Base-by-base conservation (phyloP, 345 rosid genomes). In the Acer saccharum region DNA sequence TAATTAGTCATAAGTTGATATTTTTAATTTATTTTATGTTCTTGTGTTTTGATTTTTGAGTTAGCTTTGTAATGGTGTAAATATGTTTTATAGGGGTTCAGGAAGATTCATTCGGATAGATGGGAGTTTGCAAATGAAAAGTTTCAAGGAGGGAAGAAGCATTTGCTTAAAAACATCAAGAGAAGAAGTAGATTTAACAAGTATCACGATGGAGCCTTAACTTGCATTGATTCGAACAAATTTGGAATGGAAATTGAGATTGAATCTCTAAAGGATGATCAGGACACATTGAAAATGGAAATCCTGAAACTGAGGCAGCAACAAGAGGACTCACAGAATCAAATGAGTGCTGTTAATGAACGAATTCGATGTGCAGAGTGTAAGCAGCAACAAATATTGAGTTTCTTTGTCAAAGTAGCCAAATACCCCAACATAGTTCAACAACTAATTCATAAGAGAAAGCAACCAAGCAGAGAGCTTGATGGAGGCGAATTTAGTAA, bases 51-150 rank as follows among this genome's bases (percentile, higher is more conserved):
- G 73, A 18, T 4, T 16, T 67, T 50, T 39, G 75, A 21, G 5
- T 27, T 57, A 52, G 44, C 6, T 46, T 62, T 70, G 20, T 62
- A 60, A 67, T 70, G 55, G 74, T 43, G 52, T 2, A 52, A 62
- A 78, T 68, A 41, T 75, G 79, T 64, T 62, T 76, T 58, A 57
- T 79, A 91, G 96, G 96, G 93, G 0, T 91, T 91, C 65, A 84
- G 87, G 77, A 91, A 91, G 92, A 81, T 89, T 55, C 84, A 87
- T 64, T 77, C 87, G 0, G 92, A 91, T 50, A 77, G 87, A 78
- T 89, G 96, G 93, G 93, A 91, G 70, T 91, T 89, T 39, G 91
- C 91, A 16, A 87, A 88, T 73, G 90, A 87, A 29, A 85, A 81
- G 67, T 89, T 91, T 83, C 91, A 54, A 62, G 82, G 85, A 62